phyloP scores from a whole-genome alignment of 441 rosid genomes.

The Euphorbia corollata region DNA sequence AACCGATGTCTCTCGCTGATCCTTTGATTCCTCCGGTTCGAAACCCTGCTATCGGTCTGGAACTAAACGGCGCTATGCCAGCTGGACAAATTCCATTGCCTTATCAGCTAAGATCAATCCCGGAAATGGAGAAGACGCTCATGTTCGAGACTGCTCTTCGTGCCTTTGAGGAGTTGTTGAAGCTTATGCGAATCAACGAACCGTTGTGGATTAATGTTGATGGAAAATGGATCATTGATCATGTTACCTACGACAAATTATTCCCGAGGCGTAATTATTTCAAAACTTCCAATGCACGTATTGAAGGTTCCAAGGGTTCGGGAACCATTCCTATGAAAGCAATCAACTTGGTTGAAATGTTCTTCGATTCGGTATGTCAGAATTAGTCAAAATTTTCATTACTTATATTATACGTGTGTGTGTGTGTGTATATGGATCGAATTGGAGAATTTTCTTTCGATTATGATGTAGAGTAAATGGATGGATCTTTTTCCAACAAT shows the following conservation, averaged over 20 bases:
- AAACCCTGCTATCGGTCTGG: too few species aligned
- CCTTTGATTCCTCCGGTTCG: too few species aligned
- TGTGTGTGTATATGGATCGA: too few species aligned
- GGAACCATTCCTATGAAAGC: constrained; percentile 36
- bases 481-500: constrained; percentile 52
- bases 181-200: constrained; percentile 33
- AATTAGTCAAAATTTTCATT: neutral
- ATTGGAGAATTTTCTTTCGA: too few species aligned
- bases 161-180: constrained; percentile 49
- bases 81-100: neutral
- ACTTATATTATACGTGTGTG: too few species aligned
- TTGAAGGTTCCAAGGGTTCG: constrained; percentile 52
- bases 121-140: constrained; percentile 30
- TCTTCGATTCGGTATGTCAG: constrained; percentile 45
- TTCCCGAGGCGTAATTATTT: constrained; percentile 27
- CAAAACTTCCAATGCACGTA: constrained; percentile 27
- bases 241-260: constrained; percentile 35
- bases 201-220: constrained; percentile 43
- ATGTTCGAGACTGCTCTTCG: constrained; percentile 35
- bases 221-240: constrained; percentile 34
- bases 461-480: constrained; percentile 46
- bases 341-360: constrained; percentile 31
- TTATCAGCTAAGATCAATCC: constrained; percentile 10
- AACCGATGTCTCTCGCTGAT: constrained; percentile 21
- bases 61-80: too few species aligned